Evolutionary conservation across 2,329 filamentous ascomycete genomes (phyloP), one percentile per base, ranked within the genome.

Genomic region (Aureobasidium sp.): DNA sequence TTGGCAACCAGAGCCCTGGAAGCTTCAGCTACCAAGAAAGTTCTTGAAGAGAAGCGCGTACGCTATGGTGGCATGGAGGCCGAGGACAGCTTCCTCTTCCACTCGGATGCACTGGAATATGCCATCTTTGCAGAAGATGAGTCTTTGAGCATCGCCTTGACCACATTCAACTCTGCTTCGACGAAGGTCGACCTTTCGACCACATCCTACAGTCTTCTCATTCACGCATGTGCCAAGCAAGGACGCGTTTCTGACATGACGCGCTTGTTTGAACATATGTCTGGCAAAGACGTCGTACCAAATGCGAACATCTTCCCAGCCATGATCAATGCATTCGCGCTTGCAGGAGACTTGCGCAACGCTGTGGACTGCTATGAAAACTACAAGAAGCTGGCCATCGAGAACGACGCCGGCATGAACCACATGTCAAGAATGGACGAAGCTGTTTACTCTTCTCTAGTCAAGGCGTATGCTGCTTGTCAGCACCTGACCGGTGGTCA

Each of bases 281-380:
- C 96, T 74, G 78, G 82, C 39, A 86, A 84, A 68, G 86, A 86
- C 62, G 84, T 90, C 25, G 82, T 84, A 17, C 90, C 93, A 0
- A 86, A 88, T 63, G 87, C 91, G 6, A 85, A 88, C 49, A 90
- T 93, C 58, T 97, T 96, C 76, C 89, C 91, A 1, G 84, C 87
- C 20, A 96, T 99, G 90, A 97, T 99, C 73, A 87, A 89, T n/a
- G 91, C 92, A 0, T 97, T 96, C 71, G 90, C 90, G 64, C 83
- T 84, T 45, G 84, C 83, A 12, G 89, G 91, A 55, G 91, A 97
- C 72, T 78, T 97, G 48, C 82, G 87, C 69, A 95, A 89, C 68
- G 94, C 92, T 22, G 90, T 97, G 7, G 91, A 96, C 73, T 91
- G 91, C 76, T 99, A 97, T 77, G 93, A 95, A 66, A 90, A 96